Conservation (phyloP, 225 moss, liverwort and hornwort species). For the Thuidium tamariscinum region DNA sequence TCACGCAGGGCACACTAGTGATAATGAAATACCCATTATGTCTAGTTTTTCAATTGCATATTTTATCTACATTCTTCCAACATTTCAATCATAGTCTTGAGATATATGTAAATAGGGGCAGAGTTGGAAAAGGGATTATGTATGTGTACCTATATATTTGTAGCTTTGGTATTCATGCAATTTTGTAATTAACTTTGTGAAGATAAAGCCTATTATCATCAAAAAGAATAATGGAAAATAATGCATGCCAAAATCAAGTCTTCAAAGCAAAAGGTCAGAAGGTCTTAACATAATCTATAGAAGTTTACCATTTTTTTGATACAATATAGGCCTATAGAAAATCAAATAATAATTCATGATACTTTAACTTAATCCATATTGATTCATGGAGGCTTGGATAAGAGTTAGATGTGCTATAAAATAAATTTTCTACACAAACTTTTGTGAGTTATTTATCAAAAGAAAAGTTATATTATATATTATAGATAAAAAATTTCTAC, state of each 20-base stretch:
- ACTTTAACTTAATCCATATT: background rate
- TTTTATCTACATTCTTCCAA: background rate
- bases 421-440: background rate
- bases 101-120: background rate
- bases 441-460: background rate
- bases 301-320: background rate
- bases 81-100: accelerated
- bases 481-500: background rate
- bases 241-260: too few relatives aligned
- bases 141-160: background rate
- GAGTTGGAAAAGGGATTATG: background rate
- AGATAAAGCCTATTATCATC: background rate
- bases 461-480: background rate
- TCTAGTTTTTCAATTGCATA: background rate
- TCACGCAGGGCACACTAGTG: too few relatives aligned
- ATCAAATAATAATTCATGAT: background rate
- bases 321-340: background rate
- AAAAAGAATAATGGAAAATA: too few relatives aligned
- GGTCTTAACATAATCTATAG: accelerated
- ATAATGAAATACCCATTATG: too few relatives aligned
- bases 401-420: background rate
- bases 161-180: background rate
- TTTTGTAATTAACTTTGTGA: background rate
- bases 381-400: background rate
- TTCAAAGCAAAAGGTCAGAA: background rate